These are phyloP conservation scores for Penicillium sp. DNA, from an alignment of 2,329 filamentous ascomycete species.

Conservation along the genomic window DNA sequence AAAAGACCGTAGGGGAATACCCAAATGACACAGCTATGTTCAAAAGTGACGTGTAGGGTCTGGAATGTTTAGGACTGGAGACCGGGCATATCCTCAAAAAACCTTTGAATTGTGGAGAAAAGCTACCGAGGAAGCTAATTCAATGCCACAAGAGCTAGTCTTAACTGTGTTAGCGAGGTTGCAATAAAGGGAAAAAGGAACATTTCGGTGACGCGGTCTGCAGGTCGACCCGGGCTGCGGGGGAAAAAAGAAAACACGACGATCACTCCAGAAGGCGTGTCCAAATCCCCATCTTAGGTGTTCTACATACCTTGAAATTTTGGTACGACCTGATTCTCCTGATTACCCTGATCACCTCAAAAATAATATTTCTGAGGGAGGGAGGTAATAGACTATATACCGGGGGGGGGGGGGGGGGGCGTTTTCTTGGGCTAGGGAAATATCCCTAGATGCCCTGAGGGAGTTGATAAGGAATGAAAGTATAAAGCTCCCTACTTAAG, in stretches of 20 bases:
- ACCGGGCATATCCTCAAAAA: slow-evolving; percentile 13
- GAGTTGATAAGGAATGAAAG: slow-evolving; percentile 6
- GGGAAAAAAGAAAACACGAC: slow-evolving; percentile 16
- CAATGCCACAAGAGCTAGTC: neutral
- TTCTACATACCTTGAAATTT: slow-evolving; percentile 20
- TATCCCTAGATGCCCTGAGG: slow-evolving; percentile 9
- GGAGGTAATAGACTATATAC: slow-evolving; percentile 1
- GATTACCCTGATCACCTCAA: slow-evolving; percentile 1
- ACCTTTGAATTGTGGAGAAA: slow-evolving; percentile 10
- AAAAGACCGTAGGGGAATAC: neutral
- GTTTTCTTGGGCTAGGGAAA: slow-evolving; percentile 6
- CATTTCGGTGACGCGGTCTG: slow-evolving; percentile 26
- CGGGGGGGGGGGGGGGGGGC: too few relatives aligned
- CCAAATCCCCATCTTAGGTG: slow-evolving; percentile 14
- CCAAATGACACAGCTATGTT: slow-evolving; percentile 9
- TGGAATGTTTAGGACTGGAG: slow-evolving; percentile 13
- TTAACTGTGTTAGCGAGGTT: slow-evolving; percentile 17
- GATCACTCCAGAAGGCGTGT: slow-evolving; percentile 24
- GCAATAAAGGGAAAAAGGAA: slow-evolving; percentile 13
- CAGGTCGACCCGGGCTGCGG: slow-evolving; percentile 9
- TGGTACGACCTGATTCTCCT: slow-evolving; percentile 1
- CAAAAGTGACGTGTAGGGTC: slow-evolving; percentile 15
- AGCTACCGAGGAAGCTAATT: neutral
- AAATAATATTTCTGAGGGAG: neutral
- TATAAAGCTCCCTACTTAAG: slow-evolving; percentile 1